Base-by-base conservation (phyloP, 495 filamentous ascomycete species). In the Clavariopsis aquatica region DNA sequence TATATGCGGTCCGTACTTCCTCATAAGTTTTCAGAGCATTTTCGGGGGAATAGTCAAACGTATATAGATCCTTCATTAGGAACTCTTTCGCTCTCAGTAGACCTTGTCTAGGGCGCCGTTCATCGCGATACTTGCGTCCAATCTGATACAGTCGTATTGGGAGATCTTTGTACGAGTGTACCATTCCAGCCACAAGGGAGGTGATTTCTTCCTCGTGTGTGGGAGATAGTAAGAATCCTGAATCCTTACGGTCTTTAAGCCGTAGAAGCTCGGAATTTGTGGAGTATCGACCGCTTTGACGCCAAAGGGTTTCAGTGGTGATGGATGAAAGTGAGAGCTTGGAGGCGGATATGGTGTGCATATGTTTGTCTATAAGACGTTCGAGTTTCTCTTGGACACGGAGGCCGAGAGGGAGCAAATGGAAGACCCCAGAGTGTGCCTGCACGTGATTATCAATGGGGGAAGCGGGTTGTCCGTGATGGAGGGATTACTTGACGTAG, bases 161-260 rank as follows among this genome's bases (percentile, higher is more conserved):
- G 2, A 98, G 82, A 23, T 90, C 86, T 71, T 91, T 92, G 73
- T 96, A 92, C 2, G 91, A 96, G 52, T 87, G 85, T n/a, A 91
- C 80, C 23, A 87, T 81, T 51, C 80, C 83, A 1, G 84, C 84
- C 1, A 95, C 89, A 13, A 98, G 80, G 0, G 83, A 74, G 0
- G 94, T 98, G 59, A 98, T 92, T 72, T 98, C 94, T 73, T 98
- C 94, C 70, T 98, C 94, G 66, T 98, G 95, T 0, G 94, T 98
- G 1, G 94, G 94, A 2, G 94, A 88, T 19, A 98, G 82, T 26
- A 98, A 76, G 60, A 88, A 91, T 19, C 83, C 82, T 15, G 84
- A 78, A 24, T 89, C 85, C 75, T 88, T 94, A 41, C 93, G 83
- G 73, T 97, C 93, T 23, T 82, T 78, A 49, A 98, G 83, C 38